Percentiles rank a stretch among this genome's conserved stretches.
Evolutionary conservation across 805 yeast genomes (phyloP).

Genomic region (Candida nanaspora): DNA sequence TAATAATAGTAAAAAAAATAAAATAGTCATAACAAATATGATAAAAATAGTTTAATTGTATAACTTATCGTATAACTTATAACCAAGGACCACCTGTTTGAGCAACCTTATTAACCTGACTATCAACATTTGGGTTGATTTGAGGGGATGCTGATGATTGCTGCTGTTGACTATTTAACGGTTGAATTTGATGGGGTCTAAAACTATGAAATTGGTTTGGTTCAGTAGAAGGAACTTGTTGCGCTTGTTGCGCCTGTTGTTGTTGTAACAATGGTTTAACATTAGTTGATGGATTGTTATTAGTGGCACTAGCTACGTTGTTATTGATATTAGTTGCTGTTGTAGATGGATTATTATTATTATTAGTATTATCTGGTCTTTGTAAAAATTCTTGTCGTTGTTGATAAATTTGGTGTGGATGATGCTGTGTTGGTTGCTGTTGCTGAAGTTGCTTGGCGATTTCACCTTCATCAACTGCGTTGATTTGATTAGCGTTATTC

Average conservation of each 20-base stretch:
- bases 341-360: neutral
- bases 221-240: conserved; percentile 18
- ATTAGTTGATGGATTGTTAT: conserved; percentile 19
- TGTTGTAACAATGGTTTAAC: conserved; percentile 10
- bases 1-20: neutral
- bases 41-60: no score
- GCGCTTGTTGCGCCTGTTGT: conserved; percentile 14
- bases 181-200: conserved; percentile 10
- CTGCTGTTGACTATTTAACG: no score
- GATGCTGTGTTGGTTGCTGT: conserved; percentile 37
- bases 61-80: neutral
- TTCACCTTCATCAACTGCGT: neutral
- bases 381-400: conserved; percentile 16
- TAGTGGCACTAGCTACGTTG: conserved; percentile 7
- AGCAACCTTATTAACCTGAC: neutral
- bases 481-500: neutral
- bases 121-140: no score
- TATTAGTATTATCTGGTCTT: neutral
- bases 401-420: conserved; percentile 19
- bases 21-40: neutral
- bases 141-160: no score
- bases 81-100: conserved; percentile 1
- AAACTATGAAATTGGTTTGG: conserved; percentile 5
- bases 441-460: conserved; percentile 16
- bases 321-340: conserved; percentile 15